These are phyloP conservation scores for Suillus spraguei DNA, from an alignment of 768 basidiomycete genomes.

Conservation along the genomic window DNA sequence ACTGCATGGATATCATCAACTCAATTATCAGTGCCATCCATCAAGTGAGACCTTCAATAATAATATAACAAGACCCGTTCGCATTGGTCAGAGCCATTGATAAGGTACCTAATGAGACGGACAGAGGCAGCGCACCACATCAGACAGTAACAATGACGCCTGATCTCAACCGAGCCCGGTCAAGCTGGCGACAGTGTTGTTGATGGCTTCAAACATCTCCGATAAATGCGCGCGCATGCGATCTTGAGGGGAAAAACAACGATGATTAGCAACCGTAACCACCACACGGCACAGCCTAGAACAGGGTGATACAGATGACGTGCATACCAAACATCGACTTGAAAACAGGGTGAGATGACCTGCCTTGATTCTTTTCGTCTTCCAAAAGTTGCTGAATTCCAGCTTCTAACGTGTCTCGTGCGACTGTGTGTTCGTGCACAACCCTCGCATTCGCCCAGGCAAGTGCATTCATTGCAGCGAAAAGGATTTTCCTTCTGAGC, in stretches of 20 bases:
- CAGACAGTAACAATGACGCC: neutral
- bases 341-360: conserved; percentile 26
- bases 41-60: neutral
- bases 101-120: neutral
- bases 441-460: conserved; percentile 32
- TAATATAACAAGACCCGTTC: neutral
- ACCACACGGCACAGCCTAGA: conserved; percentile 11
- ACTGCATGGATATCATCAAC: neutral
- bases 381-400: conserved; percentile 23
- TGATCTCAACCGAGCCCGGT: conserved; percentile 3
- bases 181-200: conserved; percentile 25
- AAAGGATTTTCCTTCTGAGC: conserved; percentile 24
- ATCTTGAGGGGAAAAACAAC: conserved; percentile 20
- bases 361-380: conserved; percentile 36
- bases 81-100: neutral
- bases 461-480: conserved; percentile 17
- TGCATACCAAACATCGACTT: conserved; percentile 28
- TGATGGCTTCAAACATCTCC: conserved; percentile 31
- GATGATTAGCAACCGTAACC: conserved; percentile 19
- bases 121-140: neutral
- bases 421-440: conserved; percentile 18
- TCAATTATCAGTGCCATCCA: neutral
- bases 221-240: conserved; percentile 23
- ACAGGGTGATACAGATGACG: conserved; percentile 5
- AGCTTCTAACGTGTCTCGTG: conserved; percentile 16